These are phyloP conservation scores for Alternaria solani DNA, from an alignment of 2,329 filamentous ascomycete species.

Conservation along the genomic window DNA sequence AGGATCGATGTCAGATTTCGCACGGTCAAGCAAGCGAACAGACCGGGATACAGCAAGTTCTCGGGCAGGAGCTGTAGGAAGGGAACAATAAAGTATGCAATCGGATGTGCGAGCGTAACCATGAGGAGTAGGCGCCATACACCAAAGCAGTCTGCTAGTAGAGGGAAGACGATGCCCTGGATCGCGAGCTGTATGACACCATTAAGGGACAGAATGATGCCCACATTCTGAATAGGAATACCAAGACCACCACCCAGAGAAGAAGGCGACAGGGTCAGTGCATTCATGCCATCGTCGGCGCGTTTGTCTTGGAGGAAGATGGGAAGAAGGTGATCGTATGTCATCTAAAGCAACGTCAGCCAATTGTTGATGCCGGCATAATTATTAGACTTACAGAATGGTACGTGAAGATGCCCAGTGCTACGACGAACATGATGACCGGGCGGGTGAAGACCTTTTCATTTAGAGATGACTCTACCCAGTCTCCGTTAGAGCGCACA, in stretches of 20 bases:
- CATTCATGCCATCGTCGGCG: conserved; percentile 44
- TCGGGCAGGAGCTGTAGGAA: conserved; percentile 69
- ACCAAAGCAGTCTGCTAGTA: conserved; percentile 69
- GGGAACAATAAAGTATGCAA: conserved; percentile 73
- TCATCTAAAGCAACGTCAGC: conserved; percentile 65
- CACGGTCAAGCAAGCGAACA: conserved; percentile 71
- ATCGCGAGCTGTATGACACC: conserved; percentile 76
- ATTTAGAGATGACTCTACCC: conserved; percentile 42
- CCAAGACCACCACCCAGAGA: conserved; percentile 68
- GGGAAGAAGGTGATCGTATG: conserved; percentile 87
- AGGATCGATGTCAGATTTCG: conserved; percentile 75
- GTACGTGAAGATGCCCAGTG: conserved; percentile 89
- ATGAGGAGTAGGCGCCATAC: conserved; percentile 72
- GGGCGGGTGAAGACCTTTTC: conserved; percentile 66
- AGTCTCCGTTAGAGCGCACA: conserved; percentile 58
- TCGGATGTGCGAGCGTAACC: conserved; percentile 71
- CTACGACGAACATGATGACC: conserved; percentile 79
- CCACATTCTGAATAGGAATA: conserved; percentile 70
- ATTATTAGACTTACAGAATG: conserved; percentile 64
- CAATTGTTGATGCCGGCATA: background rate
- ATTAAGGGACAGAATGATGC: conserved; percentile 73
- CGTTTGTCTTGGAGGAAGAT: conserved; percentile 89
- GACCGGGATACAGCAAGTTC: conserved; percentile 64
- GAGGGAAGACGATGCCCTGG: conserved; percentile 74
- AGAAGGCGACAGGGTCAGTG: conserved; percentile 34